phyloP scores from a whole-genome alignment of 805 yeast genomes.

The Yamadazyma phyllophila region DNA sequence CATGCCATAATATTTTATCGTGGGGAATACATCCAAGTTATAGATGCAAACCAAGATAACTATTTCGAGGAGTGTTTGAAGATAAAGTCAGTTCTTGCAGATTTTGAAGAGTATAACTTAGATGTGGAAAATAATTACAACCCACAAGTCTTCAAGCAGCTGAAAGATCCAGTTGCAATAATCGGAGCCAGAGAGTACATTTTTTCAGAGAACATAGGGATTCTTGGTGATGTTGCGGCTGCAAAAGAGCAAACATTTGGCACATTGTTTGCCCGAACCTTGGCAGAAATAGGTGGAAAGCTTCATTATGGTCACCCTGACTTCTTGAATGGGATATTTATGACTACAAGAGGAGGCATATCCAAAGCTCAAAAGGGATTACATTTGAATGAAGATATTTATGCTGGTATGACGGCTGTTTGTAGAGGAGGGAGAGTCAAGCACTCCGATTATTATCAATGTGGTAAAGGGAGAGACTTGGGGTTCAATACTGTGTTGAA shows the following conservation, averaged over 20 bases:
- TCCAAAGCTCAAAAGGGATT: constrained; percentile 93
- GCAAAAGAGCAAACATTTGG: constrained; percentile 98
- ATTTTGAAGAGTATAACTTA: constrained; percentile 76
- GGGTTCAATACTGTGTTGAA: constrained; percentile 91
- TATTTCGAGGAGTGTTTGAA: constrained; percentile 92
- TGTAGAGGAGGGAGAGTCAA: constrained; percentile 91
- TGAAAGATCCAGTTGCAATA: constrained; percentile 63
- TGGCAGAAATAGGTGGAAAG: constrained; percentile 93
- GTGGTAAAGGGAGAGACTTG: constrained; percentile 95
- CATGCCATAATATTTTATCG: constrained; percentile 82
- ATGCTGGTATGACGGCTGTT: constrained; percentile 90
- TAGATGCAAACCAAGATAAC: constrained; percentile 96
- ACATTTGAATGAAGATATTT: constrained; percentile 91
- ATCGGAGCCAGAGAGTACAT: constrained; percentile 94
- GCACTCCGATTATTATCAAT: constrained; percentile 93
- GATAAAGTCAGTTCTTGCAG: constrained; percentile 82
- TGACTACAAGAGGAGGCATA: constrained; percentile 95
- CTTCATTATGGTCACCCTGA: constrained; percentile 97
- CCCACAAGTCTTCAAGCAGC: constrained; percentile 46
- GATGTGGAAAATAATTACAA: constrained; percentile 51
- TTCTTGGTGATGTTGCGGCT: constrained; percentile 94
- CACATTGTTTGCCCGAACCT: constrained; percentile 87
- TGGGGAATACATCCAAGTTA: constrained; percentile 92
- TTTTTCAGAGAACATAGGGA: constrained; percentile 89
- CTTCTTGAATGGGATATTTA: constrained; percentile 82